Conservation (phyloP, 2,329 filamentous ascomycete species). For the Fusarium haematococcum region DNA sequence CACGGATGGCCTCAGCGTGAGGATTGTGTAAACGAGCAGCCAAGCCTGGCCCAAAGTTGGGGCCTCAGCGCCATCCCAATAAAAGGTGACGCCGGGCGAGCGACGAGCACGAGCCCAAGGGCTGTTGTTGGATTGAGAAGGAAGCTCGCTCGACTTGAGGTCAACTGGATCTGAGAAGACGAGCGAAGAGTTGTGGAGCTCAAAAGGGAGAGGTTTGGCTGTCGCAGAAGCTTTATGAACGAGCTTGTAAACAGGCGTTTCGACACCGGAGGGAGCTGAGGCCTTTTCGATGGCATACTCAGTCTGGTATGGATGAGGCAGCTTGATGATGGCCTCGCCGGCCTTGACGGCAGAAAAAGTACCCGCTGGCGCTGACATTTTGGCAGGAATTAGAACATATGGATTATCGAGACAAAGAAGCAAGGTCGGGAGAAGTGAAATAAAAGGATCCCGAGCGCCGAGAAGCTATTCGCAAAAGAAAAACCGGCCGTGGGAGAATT, state of each 20-base stretch:
- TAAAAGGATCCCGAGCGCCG: neutral
- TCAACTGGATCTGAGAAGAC: constrained; percentile 60
- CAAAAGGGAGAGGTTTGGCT: constrained; percentile 44
- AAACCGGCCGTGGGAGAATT: constrained; percentile 12
- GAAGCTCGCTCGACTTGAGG: constrained; percentile 63
- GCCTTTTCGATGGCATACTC: constrained; percentile 57
- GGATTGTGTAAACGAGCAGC: constrained; percentile 65
- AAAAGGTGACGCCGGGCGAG: constrained; percentile 59
- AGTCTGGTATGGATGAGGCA: constrained; percentile 62
- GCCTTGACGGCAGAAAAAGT: constrained; percentile 40
- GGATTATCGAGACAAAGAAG: neutral
- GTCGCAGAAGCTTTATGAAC: constrained; percentile 44
- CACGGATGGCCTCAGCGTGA: constrained; percentile 61
- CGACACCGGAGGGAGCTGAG: constrained; percentile 33
- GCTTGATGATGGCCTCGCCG: constrained; percentile 58
- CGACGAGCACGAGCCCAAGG: constrained; percentile 68
- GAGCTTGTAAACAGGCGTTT: constrained; percentile 51
- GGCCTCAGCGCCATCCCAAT: constrained; percentile 55
- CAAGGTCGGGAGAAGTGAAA: constrained; percentile 4
- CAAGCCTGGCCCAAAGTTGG: constrained; percentile 64
- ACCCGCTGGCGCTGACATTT: constrained; percentile 32
- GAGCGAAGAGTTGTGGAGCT: constrained; percentile 51
- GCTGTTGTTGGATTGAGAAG: constrained; percentile 64
- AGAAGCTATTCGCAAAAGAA: constrained; percentile 40
- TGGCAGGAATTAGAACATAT: neutral